Base-by-base conservation (phyloP, 441 rosid genomes). In the Daphne laureola region DNA sequence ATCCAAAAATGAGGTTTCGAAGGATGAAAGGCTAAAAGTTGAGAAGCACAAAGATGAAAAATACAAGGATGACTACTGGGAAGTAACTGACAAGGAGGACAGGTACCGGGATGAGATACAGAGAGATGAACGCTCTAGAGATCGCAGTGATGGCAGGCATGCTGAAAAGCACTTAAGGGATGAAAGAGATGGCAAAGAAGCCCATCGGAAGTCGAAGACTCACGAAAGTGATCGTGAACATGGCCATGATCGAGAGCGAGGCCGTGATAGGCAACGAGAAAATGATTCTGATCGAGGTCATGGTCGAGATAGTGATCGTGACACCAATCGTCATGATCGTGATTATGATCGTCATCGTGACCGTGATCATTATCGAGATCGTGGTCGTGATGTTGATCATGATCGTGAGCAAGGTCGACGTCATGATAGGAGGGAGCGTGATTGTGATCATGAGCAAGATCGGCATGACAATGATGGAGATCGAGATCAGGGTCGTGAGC, bases 31-130 rank as follows among this genome's bases (percentile, higher is more conserved):
- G 44, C 63, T 57, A 2, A 92, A 82, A 61, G 95, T 72, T 54
- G 97, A 83, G 69, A 93, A 80, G 67, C 62, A 62, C 57, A 81
- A 74, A 67, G 90, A 83, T 64, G 89, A 80, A 18, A 79, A 58
- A 46, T 56, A 71, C 64, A 78, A 68, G 65, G 90, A 78, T 38
- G 82, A 77, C 68, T 64, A 72, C 45, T 68, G 67, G 15, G 96
- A 83, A 54, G 85, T 66, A 56, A 66, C 59, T 17, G 83, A 77
- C 55, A 60, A 65, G 67, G 96, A 85, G 57, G 68, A 61, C 54
- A 91, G 68, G 76, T 73, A 65, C 59, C 80, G 66, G 52, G 81
- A 79, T 61, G 91, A 80, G 17, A 86, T 79, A 77, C 76, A 72
- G 59, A 79, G 78, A 68, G 89, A 86, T 73, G 96, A 83, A 12